These are phyloP conservation scores for Alternaria consortialis DNA, from an alignment of 2,329 filamentous ascomycete species.

Conservation along the genomic window DNA sequence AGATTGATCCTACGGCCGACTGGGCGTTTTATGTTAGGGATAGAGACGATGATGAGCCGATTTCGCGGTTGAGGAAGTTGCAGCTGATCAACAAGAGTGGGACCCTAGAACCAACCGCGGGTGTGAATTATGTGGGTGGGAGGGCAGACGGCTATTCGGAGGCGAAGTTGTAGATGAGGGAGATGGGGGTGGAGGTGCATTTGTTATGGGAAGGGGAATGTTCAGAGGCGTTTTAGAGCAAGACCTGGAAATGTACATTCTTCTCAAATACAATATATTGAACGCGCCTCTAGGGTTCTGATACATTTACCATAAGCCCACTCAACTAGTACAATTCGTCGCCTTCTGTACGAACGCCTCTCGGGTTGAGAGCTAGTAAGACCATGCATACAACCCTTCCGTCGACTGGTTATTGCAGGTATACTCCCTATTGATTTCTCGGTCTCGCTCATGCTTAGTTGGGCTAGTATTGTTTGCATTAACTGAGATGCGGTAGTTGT, in stretches of 20 bases:
- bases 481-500: too few species aligned
- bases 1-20: constrained; percentile 48
- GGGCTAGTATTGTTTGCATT: too few species aligned
- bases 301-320: not conserved
- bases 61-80: constrained; percentile 36
- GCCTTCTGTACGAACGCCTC: too few species aligned
- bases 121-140: constrained; percentile 29
- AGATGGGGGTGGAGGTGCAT: not conserved
- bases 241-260: not conserved
- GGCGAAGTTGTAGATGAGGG: not conserved
- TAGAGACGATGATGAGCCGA: constrained; percentile 44
- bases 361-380: too few species aligned
- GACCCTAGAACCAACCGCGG: constrained; percentile 26
- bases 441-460: too few species aligned
- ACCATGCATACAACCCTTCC: too few species aligned
- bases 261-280: not conserved
- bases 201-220: not conserved
- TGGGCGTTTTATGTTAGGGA: constrained; percentile 50
- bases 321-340: not conserved
- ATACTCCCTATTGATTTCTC: too few species aligned
- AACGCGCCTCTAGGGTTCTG: not conserved
- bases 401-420: too few species aligned
- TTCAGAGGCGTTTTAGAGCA: not conserved
- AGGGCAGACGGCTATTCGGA: not conserved
- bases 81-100: constrained; percentile 45